Conservation (phyloP, 176 grass and related monocot species). For the Melocanna baccifera region DNA sequence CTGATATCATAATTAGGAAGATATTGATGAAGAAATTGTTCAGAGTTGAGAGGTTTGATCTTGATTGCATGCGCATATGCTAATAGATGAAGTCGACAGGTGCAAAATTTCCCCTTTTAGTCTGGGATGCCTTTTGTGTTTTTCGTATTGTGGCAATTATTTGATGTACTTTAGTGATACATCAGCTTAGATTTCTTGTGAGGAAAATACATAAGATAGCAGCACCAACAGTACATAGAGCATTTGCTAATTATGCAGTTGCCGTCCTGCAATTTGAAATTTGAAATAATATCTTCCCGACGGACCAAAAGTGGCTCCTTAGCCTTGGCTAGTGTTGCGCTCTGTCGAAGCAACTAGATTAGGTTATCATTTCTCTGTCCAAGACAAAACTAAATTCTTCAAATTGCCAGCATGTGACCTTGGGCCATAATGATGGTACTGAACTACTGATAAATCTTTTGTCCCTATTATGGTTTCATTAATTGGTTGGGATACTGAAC, state of each 20-base stretch:
- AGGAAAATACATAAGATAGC: not conserved
- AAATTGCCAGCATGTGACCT: not conserved
- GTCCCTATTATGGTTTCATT: not conserved
- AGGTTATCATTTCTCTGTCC: not conserved
- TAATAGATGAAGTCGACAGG: not conserved
- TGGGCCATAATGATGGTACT: not conserved
- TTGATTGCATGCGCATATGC: not conserved
- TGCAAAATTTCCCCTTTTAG: not conserved
- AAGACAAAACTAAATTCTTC: not conserved
- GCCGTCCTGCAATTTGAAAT: not conserved
- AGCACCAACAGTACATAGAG: not conserved
- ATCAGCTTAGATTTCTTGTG: not conserved
- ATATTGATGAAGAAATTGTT: not conserved
- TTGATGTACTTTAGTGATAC: not conserved
- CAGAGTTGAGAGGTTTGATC: not conserved
- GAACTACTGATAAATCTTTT: not conserved
- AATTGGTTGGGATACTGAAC: not conserved
- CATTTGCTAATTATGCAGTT: conserved; percentile 4
- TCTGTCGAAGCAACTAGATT: not conserved
- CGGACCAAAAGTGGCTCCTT: not conserved
- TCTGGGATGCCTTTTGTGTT: not conserved
- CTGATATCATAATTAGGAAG: not conserved
- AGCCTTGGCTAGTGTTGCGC: not conserved
- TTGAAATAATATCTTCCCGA: not conserved
- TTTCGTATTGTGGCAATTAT: too few species aligned